Conservation (phyloP, 78 protist species). For the Bigelowiella natans region DNA sequence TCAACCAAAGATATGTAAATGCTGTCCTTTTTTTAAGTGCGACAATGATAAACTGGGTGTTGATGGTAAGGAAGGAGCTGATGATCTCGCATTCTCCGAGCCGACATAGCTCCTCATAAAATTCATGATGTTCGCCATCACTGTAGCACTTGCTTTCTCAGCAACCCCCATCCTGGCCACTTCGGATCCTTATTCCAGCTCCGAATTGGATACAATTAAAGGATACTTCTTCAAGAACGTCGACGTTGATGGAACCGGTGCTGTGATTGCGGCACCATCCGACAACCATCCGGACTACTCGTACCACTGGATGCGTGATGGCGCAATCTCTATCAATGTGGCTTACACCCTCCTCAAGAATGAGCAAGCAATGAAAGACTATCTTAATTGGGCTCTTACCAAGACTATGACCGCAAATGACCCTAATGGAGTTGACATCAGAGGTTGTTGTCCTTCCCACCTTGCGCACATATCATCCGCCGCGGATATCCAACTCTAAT, state of each 20-base stretch:
- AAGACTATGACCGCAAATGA: neutral
- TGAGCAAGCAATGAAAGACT: neutral
- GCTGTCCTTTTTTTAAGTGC: too few species aligned
- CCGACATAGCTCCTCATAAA: too few species aligned
- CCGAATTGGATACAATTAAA: neutral
- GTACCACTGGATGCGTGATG: neutral
- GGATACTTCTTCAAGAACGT: neutral
- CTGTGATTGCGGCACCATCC: neutral
- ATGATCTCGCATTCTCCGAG: too few species aligned
- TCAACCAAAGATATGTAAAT: too few species aligned
- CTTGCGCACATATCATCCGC: too few species aligned
- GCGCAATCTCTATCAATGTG: neutral
- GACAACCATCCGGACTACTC: neutral
- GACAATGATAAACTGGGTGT: too few species aligned
- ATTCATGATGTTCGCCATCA: too few species aligned
- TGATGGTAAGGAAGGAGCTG: too few species aligned
- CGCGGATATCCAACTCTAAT: too few species aligned
- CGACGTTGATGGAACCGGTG: neutral
- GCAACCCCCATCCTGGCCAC: too few species aligned
- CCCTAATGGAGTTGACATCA: neutral
- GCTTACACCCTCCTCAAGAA: neutral
- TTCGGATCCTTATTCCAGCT: neutral
- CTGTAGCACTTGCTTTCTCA: too few species aligned
- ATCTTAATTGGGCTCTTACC: neutral
- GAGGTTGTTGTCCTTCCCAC: too few species aligned